A percentile compares a stretch with the other conserved stretches of the same genome.
Conservation (phyloP, 306 rosid species). For the Gynostemma pentaphyllum region DNA sequence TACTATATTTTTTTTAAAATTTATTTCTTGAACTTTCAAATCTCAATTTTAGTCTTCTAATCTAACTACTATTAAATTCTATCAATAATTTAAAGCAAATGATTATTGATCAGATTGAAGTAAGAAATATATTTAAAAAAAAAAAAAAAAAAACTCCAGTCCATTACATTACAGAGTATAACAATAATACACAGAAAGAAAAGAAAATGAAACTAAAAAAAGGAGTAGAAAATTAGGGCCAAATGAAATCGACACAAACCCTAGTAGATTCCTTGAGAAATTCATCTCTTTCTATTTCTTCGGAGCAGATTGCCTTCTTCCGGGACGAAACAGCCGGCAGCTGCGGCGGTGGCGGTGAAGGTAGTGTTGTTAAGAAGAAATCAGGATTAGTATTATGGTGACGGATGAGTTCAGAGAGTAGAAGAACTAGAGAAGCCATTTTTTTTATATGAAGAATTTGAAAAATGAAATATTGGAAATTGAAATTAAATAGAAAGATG, state of each 20-base stretch:
- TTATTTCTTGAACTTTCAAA: too few relatives aligned
- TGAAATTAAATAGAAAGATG: too few relatives aligned
- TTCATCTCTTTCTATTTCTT: background rate
- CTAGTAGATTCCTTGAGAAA: background rate
- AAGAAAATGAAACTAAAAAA: too few relatives aligned
- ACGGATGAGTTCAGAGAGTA: constrained; percentile 7
- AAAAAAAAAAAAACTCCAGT: too few relatives aligned
- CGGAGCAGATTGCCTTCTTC: background rate
- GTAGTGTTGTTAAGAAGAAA: background rate
- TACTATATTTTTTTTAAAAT: too few relatives aligned
- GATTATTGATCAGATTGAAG: too few relatives aligned
- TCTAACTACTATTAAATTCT: too few relatives aligned
- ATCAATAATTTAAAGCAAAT: too few relatives aligned
- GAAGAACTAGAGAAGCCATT: constrained; percentile 15
- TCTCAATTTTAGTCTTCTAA: too few relatives aligned
- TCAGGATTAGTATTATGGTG: background rate
- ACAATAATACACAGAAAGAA: background rate
- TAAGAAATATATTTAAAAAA: too few relatives aligned
- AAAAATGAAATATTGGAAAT: too few relatives aligned
- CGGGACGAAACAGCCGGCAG: background rate
- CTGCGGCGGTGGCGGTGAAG: background rate
- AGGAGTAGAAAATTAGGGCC: background rate
- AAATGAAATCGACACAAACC: constrained; percentile 3
- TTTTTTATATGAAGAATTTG: too few relatives aligned
- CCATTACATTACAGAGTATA: background rate